phyloP scores from a whole-genome alignment of 2,329 filamentous ascomycete genomes.

The Didymosphaeria variabile region DNA sequence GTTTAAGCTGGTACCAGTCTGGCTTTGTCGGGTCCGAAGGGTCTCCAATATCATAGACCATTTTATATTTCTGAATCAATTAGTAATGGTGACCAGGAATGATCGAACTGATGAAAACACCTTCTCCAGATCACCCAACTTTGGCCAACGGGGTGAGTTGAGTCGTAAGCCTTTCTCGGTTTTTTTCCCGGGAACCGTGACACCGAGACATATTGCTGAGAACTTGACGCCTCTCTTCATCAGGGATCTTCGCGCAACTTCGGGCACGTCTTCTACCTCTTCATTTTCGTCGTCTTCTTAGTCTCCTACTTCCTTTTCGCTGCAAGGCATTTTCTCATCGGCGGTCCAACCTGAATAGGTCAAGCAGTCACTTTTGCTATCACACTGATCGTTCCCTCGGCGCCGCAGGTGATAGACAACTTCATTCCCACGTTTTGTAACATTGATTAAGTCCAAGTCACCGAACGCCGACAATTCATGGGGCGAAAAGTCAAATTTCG shows the following conservation, averaged over 20 bases:
- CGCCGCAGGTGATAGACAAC: conserved; percentile 14
- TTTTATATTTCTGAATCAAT: not conserved
- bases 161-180: too few relatives aligned
- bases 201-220: not conserved
- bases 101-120: not conserved
- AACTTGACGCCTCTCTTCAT: not conserved
- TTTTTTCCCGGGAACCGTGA: not conserved
- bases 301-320: not conserved
- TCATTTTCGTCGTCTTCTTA: not conserved
- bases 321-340: conserved; percentile 3
- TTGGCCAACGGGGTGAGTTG: too few relatives aligned
- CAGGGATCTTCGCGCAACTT: not conserved
- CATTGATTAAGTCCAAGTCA: not conserved
- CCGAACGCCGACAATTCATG: not conserved
- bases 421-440: conserved; percentile 13
- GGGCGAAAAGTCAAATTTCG: not conserved
- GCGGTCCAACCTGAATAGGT: conserved; percentile 16
- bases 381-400: conserved; percentile 6
- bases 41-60: conserved; percentile 15
- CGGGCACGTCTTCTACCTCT: not conserved
- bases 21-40: conserved; percentile 12
- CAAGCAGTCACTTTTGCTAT: conserved; percentile 15
- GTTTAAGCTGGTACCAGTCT: conserved; percentile 17
- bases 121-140: too few relatives aligned
- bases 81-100: not conserved